Percentiles rank a stretch among this genome's conserved stretches.
Evolutionary conservation across 805 yeast species (phyloP).

Genomic region (Barnettozyma salicaria): DNA sequence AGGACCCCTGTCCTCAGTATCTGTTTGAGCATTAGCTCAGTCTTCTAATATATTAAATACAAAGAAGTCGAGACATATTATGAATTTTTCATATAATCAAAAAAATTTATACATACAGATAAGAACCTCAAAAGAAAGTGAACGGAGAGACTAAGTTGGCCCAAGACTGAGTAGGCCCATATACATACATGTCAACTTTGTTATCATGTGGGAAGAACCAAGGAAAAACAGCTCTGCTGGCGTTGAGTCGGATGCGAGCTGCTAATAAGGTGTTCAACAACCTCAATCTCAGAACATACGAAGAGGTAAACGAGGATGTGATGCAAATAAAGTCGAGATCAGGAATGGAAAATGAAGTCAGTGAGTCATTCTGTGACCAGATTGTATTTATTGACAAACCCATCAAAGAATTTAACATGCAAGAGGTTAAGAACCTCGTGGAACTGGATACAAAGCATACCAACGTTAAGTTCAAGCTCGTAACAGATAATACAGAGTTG

Average conservation of each 20-base stretch:
- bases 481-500: slow-evolving; percentile 10
- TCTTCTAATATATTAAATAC: no score
- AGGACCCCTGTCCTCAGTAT: no score
- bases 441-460: slow-evolving; percentile 8
- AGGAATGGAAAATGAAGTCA: not conserved
- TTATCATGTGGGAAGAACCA: not conserved
- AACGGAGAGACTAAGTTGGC: no score
- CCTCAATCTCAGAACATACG: not conserved
- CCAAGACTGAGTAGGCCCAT: no score
- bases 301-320: not conserved
- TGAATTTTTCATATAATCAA: no score
- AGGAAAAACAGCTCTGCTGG: not conserved
- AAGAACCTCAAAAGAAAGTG: no score
- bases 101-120: no score
- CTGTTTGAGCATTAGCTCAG: no score
- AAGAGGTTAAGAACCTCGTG: slow-evolving; percentile 15
- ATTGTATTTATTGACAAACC: slow-evolving; percentile 14
- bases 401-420: slow-evolving; percentile 15
- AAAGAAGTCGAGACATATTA: no score
- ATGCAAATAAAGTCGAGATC: not conserved
- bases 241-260: not conserved
- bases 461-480: slow-evolving; percentile 14
- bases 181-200: not conserved
- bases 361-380: not conserved
- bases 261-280: not conserved